A percentile compares a stretch with the other conserved stretches of the same genome.
Evolutionary conservation across 2,329 filamentous ascomycete genomes (phyloP).

Genomic region (Xylariaceae sp.): DNA sequence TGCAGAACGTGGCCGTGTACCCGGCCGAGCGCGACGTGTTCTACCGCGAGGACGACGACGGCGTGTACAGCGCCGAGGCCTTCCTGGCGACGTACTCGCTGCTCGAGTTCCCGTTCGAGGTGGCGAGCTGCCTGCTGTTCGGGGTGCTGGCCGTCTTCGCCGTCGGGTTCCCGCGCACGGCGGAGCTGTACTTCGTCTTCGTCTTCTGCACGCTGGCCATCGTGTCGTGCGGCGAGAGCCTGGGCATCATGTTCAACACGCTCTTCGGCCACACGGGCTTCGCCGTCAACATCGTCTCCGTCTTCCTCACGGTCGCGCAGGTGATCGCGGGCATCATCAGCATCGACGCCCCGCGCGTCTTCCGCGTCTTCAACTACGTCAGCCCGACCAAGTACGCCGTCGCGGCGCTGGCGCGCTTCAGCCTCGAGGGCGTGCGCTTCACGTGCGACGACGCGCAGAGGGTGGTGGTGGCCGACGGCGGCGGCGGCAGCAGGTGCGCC

Average conservation of each 20-base stretch:
- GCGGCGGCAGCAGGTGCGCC: constrained; percentile 56
- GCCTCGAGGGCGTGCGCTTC: constrained; percentile 55
- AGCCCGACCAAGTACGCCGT: constrained; percentile 66
- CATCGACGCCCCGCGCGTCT: constrained; percentile 60
- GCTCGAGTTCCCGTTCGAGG: constrained; percentile 67
- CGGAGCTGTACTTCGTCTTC: constrained; percentile 60
- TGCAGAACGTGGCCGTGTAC: constrained; percentile 73
- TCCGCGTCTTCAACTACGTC: constrained; percentile 65
- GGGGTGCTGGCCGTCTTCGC: constrained; percentile 59
- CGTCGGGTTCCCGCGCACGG: constrained; percentile 58
- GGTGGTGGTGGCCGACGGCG: too few species aligned
- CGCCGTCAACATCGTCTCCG: constrained; percentile 65
- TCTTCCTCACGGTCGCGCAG: constrained; percentile 64
- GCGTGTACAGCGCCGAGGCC: constrained; percentile 63
- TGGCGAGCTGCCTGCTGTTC: constrained; percentile 60
- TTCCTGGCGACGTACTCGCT: constrained; percentile 67
- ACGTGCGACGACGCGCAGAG: constrained; percentile 57
- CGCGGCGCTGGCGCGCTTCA: constrained; percentile 61
- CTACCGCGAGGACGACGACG: constrained; percentile 70
- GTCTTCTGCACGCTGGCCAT: constrained; percentile 68
- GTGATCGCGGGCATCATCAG: constrained; percentile 68
- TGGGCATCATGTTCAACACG: constrained; percentile 78
- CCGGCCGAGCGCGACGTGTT: constrained; percentile 69
- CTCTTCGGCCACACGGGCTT: constrained; percentile 70
- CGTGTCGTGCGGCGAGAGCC: constrained; percentile 66